Percentiles rank a stretch among this genome's conserved stretches.
Conservation (phyloP, 352 stramenopile species). For the Elongisporangium prolatum region DNA sequence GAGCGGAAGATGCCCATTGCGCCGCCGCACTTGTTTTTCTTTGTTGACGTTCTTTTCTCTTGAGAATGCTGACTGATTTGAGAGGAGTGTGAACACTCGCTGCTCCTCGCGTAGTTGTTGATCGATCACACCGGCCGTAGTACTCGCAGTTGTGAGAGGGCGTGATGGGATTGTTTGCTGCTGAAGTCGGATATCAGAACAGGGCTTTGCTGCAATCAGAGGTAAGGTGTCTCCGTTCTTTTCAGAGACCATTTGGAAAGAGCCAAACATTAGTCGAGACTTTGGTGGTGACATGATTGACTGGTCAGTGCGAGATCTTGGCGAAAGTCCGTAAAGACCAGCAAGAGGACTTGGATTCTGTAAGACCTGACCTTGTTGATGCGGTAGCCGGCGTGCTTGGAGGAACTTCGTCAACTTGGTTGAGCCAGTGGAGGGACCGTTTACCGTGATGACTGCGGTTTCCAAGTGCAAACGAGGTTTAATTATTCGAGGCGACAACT, state of each 20-base stretch:
- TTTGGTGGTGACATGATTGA: background rate
- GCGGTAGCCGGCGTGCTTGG: constrained; percentile 5
- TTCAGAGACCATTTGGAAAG: background rate
- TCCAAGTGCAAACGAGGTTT: constrained; percentile 1
- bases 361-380: background rate
- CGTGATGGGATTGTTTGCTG: background rate
- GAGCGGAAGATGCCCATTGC: constrained; percentile 31
- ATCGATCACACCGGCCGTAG: constrained; percentile 6
- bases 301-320: background rate
- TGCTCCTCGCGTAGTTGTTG: constrained; percentile 32
- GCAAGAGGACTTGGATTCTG: background rate
- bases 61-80: constrained; percentile 7
- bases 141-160: constrained; percentile 1
- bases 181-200: background rate
- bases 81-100: constrained; percentile 13
- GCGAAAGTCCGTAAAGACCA: background rate
- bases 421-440: constrained; percentile 5
- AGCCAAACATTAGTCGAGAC: background rate
- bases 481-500: background rate
- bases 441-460: background rate
- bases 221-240: background rate
- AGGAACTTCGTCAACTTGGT: constrained; percentile 9
- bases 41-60: background rate
- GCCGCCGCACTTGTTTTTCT: constrained; percentile 27
- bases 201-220: background rate